A percentile compares a stretch with the other conserved stretches of the same genome.
Conservation (phyloP, 2,329 filamentous ascomycete genomes). For the Akanthomyces lecanii region DNA sequence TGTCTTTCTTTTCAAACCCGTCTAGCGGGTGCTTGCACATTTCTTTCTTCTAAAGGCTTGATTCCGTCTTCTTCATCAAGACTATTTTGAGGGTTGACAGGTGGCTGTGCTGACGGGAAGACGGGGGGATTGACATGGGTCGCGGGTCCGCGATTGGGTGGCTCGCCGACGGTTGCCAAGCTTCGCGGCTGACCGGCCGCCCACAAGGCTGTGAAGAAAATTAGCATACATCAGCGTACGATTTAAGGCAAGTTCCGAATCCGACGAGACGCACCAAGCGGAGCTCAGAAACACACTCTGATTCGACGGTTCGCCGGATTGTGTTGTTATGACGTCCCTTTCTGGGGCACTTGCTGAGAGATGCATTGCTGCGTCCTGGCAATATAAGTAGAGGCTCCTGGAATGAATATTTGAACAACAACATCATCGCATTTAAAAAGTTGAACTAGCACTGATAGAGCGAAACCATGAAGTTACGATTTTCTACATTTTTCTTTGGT, state of each 20-base stretch:
- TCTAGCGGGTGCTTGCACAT: not conserved
- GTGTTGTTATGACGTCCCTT: not conserved
- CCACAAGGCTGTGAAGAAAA: not conserved
- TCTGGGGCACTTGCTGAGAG: not conserved
- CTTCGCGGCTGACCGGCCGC: not conserved
- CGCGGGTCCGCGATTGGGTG: not conserved
- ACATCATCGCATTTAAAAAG: not conserved
- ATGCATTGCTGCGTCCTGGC: not conserved
- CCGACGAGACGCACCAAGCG: not conserved
- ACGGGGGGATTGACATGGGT: not conserved
- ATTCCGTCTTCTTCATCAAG: not conserved
- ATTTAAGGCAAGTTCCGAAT: not conserved
- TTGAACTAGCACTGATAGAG: not conserved
- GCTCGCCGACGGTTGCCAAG: not conserved
- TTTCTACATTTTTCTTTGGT: not conserved
- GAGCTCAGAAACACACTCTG: not conserved
- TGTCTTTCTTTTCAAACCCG: not conserved
- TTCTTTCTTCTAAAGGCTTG: not conserved
- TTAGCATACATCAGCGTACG: not conserved
- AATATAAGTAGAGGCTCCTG: not conserved
- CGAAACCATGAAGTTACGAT: not conserved
- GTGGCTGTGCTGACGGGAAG: not conserved
- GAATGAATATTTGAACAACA: not conserved
- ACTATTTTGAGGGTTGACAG: not conserved
- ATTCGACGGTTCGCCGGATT: constrained; percentile 1